Evolutionary conservation across 768 basidiomycete species (phyloP).

Genomic region (Xanthoconium purpureum): DNA sequence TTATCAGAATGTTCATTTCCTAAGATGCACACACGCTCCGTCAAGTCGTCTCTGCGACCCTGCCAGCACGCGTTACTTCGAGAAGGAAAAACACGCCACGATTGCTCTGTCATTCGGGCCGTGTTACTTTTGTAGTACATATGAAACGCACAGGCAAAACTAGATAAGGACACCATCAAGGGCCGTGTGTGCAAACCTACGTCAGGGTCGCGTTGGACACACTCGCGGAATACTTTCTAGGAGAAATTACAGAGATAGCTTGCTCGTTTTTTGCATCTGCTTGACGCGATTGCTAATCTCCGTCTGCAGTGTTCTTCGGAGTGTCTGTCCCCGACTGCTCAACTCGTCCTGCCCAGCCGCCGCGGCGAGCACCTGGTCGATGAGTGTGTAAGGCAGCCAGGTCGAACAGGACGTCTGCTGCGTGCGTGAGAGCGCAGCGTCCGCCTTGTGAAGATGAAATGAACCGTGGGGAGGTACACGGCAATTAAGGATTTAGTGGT

Average conservation of each 20-base stretch:
- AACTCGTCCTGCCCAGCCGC: slow-evolving; percentile 52
- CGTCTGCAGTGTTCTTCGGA: slow-evolving; percentile 51
- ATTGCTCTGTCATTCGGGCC: background rate
- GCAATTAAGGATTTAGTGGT: slow-evolving; percentile 9
- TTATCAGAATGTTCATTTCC: slow-evolving; percentile 15
- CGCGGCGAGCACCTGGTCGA: slow-evolving; percentile 77
- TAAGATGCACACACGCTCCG: background rate
- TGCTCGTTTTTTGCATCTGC: slow-evolving; percentile 64
- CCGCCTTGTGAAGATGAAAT: slow-evolving; percentile 44
- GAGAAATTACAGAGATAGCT: slow-evolving; percentile 25
- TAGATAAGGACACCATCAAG: background rate
- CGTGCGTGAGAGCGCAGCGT: slow-evolving; percentile 49
- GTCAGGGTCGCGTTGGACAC: background rate
- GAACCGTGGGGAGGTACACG: background rate
- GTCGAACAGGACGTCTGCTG: slow-evolving; percentile 56
- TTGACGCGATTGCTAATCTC: slow-evolving; percentile 64
- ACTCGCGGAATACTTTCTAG: too few species aligned
- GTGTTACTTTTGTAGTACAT: background rate
- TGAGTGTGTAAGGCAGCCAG: slow-evolving; percentile 80
- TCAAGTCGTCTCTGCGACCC: slow-evolving; percentile 6
- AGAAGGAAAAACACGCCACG: slow-evolving; percentile 3
- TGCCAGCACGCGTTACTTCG: slow-evolving; percentile 8
- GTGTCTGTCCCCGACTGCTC: slow-evolving; percentile 38
- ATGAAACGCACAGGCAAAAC: slow-evolving; percentile 6
- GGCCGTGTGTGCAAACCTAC: background rate